Percentiles rank a stretch among this genome's conserved stretches.
phyloP scores from a whole-genome alignment of 176 grass and related monocot genomes.

The Calamus simplicifolius region DNA sequence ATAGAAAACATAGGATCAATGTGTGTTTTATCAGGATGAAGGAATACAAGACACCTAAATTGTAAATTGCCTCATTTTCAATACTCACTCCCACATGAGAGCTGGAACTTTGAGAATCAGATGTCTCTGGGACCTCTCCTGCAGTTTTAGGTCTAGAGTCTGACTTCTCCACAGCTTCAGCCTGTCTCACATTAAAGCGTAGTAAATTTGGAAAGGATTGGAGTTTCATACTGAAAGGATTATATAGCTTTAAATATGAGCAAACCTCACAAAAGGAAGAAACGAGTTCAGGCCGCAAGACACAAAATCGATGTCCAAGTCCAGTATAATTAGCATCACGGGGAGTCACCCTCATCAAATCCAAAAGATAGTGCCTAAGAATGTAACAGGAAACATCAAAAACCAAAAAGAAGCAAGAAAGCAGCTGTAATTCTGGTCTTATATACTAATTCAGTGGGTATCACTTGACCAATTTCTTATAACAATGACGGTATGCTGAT shows the following conservation, averaged over 20 bases:
- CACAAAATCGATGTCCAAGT: constrained; percentile 79
- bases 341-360: constrained; percentile 99
- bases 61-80: not conserved
- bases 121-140: constrained; percentile 11
- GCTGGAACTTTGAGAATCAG: constrained; percentile 20
- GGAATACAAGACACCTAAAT: no score
- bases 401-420: no score
- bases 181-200: constrained; percentile 25
- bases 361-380: constrained; percentile 91
- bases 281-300: constrained; percentile 87
- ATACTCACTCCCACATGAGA: constrained; percentile 29
- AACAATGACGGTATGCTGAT: no score
- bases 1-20: no score
- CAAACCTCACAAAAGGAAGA: constrained; percentile 81
- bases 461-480: no score
- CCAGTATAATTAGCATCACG: constrained; percentile 95
- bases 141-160: constrained; percentile 5
- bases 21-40: no score
- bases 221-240: constrained; percentile 3
- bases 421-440: no score
- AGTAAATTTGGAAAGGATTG: constrained; percentile 9
- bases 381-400: constrained; percentile 1
- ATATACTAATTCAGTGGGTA: no score
- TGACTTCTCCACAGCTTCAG: constrained; percentile 30
- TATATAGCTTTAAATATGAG: constrained; percentile 7